Conservation (phyloP, 768 basidiomycete species). For the Xerocomus spinulosus region DNA sequence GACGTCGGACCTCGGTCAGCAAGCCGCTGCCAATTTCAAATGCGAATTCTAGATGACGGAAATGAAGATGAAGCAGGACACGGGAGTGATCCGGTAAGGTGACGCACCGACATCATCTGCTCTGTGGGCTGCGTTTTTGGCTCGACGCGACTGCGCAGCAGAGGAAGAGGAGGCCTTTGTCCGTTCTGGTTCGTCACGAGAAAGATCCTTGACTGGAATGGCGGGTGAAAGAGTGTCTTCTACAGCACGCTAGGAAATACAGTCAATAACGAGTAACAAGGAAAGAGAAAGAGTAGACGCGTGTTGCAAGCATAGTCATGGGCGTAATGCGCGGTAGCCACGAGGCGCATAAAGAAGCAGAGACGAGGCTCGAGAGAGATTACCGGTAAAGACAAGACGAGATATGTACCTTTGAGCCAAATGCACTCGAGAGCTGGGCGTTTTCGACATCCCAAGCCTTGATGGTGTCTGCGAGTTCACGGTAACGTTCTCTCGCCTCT, state of each 20-base stretch:
- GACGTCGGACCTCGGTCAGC: conserved; percentile 83
- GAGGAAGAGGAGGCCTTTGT: conserved; percentile 60
- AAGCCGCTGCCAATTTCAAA: conserved; percentile 95
- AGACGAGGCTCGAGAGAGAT: conserved; percentile 2
- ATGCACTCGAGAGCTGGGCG: conserved; percentile 63
- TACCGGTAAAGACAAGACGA: not conserved
- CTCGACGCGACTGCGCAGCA: conserved; percentile 81
- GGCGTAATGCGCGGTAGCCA: conserved; percentile 15
- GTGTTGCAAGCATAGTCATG: not conserved
- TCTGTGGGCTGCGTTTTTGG: conserved; percentile 88
- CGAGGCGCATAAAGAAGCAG: conserved; percentile 13
- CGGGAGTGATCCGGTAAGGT: conserved; percentile 8
- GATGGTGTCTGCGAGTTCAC: conserved; percentile 72
- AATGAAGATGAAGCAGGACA: conserved; percentile 10
- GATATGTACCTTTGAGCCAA: conserved; percentile 57
- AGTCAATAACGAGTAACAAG: conserved; percentile 7
- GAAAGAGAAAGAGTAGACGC: not conserved
- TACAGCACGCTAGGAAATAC: conserved; percentile 37
- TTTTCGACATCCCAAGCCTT: conserved; percentile 78
- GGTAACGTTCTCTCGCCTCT: conserved; percentile 68
- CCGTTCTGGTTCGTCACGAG: conserved; percentile 60
- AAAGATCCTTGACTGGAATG: conserved; percentile 44
- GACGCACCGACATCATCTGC: conserved; percentile 83
- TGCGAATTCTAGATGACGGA: conserved; percentile 72
- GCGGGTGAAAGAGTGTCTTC: conserved; percentile 47